These are phyloP conservation scores for Potentilla sterilis DNA, from an alignment of 306 rosid genomes.

Conservation along the genomic window DNA sequence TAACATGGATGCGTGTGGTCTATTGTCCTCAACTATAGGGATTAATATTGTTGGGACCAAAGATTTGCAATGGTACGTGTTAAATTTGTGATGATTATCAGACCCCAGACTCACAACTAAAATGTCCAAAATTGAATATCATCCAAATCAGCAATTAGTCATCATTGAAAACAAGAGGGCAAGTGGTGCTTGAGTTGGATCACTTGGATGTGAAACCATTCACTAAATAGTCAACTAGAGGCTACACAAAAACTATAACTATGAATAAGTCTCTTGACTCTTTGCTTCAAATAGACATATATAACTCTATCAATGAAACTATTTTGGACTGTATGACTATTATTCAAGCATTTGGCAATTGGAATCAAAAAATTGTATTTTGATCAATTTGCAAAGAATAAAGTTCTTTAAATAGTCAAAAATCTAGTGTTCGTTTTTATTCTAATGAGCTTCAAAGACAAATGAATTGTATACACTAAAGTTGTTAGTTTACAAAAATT, in stretches of 20 bases:
- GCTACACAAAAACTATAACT: not conserved
- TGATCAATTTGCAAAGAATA: not conserved
- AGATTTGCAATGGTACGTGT: not conserved
- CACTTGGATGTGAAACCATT: not conserved
- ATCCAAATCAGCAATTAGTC: conserved; percentile 20
- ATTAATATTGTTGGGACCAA: not conserved
- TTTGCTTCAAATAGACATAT: not conserved
- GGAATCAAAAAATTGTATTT: not conserved
- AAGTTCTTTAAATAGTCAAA: not conserved
- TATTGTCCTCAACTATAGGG: not conserved
- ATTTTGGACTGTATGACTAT: not conserved
- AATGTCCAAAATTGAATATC: not conserved
- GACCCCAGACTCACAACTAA: not conserved
- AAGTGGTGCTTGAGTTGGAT: not conserved
- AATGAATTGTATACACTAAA: too few relatives aligned
- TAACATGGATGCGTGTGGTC: not conserved
- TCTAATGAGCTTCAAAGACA: too few relatives aligned
- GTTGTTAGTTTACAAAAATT: too few relatives aligned
- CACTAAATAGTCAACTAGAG: not conserved
- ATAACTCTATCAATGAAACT: not conserved
- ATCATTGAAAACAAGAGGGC: not conserved
- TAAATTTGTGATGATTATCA: not conserved
- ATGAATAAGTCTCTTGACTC: not conserved
- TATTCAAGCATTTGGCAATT: not conserved
- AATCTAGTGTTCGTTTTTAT: too few relatives aligned